Conservation (phyloP, 2,329 filamentous ascomycete genomes). For the Cordyceps fumosorosea region DNA sequence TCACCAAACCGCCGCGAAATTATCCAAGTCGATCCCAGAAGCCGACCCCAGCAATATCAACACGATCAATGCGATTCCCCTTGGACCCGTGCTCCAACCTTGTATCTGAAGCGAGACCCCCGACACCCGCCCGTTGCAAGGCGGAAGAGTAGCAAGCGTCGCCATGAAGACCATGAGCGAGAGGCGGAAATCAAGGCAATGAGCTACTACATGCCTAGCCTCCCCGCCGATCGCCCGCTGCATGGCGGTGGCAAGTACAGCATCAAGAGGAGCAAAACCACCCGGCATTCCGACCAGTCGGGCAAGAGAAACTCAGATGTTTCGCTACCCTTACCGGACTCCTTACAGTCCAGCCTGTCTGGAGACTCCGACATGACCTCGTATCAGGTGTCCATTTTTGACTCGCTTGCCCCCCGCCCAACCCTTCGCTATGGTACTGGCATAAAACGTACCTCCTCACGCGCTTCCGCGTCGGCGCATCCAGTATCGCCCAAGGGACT, state of each 20-base stretch:
- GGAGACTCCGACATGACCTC: conserved; percentile 64
- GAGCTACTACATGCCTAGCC: conserved; percentile 60
- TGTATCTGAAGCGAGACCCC: conserved; percentile 56
- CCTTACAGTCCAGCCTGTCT: conserved; percentile 70
- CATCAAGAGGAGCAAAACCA: conserved; percentile 58
- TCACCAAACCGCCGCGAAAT: conserved; percentile 53
- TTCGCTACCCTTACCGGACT: conserved; percentile 67
- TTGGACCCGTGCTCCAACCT: conserved; percentile 38
- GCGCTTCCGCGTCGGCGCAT: conserved; percentile 38
- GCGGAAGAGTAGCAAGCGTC: conserved; percentile 70
- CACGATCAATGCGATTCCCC: conserved; percentile 14
- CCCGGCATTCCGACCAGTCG: conserved; percentile 42
- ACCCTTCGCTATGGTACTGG: conserved; percentile 69
- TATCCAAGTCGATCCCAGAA: conserved; percentile 35
- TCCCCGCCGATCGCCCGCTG: conserved; percentile 42
- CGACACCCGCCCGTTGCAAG: conserved; percentile 46
- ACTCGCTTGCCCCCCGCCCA: conserved; percentile 78
- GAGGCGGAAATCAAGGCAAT: conserved; percentile 87
- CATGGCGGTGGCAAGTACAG: conserved; percentile 51
- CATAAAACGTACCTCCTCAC: conserved; percentile 48
- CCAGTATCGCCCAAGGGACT: conserved; percentile 46
- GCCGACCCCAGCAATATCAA: conserved; percentile 13
- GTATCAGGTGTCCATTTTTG: conserved; percentile 74
- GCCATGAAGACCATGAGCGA: conserved; percentile 66
- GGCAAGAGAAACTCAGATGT: conserved; percentile 63